Evolutionary conservation across 139 green algal genomes (phyloP).

Genomic region (Deuterostichococcus epilithicus): DNA sequence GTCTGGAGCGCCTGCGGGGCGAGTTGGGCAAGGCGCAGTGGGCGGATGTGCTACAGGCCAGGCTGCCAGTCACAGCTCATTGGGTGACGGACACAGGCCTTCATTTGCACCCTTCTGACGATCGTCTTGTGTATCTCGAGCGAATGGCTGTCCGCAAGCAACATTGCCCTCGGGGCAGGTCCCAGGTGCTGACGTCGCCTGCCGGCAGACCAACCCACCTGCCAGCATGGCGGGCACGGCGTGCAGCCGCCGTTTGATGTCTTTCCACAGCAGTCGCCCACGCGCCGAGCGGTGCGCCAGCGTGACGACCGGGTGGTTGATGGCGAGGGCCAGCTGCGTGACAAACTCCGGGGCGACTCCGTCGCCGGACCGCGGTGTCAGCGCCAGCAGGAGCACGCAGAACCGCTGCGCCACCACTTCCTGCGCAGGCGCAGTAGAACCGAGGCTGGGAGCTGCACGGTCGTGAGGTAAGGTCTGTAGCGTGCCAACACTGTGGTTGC

Average conservation of each 20-base stretch:
- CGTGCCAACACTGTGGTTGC: too few species aligned
- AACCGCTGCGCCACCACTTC: constrained; percentile 19
- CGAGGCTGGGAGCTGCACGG: neutral
- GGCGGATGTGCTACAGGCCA: neutral
- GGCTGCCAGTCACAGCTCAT: neutral
- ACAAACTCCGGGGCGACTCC: neutral
- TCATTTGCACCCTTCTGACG: neutral
- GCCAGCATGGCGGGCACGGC: neutral
- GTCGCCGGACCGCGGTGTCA: neutral
- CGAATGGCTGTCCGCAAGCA: neutral
- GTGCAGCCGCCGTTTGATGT: neutral
- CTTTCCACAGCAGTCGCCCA: neutral
- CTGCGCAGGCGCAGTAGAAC: neutral
- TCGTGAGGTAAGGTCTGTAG: too few species aligned
- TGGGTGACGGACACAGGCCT: neutral
- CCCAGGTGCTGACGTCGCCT: neutral
- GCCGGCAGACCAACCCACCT: neutral
- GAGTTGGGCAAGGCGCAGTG: neutral
- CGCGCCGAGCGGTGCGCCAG: neutral
- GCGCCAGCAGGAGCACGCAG: constrained; percentile 5
- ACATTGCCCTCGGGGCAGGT: neutral
- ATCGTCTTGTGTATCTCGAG: neutral
- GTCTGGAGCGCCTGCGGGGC: neutral
- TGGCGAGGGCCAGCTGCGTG: constrained; percentile 49
- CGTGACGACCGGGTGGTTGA: constrained; percentile 61